A percentile compares a stretch with the other conserved stretches of the same genome.
These are phyloP conservation scores for Penicillium hesseltinei DNA, from an alignment of 2,329 filamentous ascomycete species.

Conservation along the genomic window DNA sequence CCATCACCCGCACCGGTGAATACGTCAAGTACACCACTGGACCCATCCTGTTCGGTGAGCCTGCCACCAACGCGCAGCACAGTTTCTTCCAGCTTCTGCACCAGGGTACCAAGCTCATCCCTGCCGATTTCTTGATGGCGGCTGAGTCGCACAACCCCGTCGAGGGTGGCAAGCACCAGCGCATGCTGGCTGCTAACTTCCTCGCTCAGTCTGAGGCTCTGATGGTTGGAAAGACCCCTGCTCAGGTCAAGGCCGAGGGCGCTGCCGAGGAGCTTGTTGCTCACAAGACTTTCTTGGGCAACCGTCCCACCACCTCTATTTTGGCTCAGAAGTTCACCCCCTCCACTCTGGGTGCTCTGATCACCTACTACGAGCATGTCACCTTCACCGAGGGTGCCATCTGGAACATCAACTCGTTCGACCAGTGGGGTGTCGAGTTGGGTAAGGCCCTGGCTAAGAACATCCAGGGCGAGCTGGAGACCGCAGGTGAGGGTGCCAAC, in stretches of 20 bases:
- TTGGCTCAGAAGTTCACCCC: conserved; percentile 92
- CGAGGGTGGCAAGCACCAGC: conserved; percentile 89
- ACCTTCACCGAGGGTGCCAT: conserved; percentile 97
- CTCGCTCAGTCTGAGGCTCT: conserved; percentile 51
- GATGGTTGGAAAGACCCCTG: conserved; percentile 54
- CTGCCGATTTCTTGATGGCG: conserved; percentile 95
- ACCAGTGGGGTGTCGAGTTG: conserved; percentile 99
- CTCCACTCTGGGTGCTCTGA: conserved; percentile 86
- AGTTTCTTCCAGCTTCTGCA: conserved; percentile 99
- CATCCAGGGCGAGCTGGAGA: conserved; percentile 80
- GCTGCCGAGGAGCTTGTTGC: conserved; percentile 63
- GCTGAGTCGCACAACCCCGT: conserved; percentile 96
- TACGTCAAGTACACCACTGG: conserved; percentile 98
- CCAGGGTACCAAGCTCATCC: conserved; percentile 98
- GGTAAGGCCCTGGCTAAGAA: conserved; percentile 96
- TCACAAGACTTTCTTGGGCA: conserved; percentile 99
- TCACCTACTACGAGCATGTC: conserved; percentile 98
- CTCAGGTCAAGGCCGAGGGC: conserved; percentile 49
- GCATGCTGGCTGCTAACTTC: conserved; percentile 53
- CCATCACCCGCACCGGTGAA: conserved; percentile 80
- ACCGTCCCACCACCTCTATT: conserved; percentile 94
- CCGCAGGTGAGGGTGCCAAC: conserved; percentile 62
- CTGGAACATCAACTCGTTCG: conserved; percentile 99
- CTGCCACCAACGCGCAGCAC: conserved; percentile 98
- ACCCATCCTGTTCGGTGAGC: conserved; percentile 94